Conservation (phyloP, 2,329 filamentous ascomycete genomes). For the Botryosphaeria dothidea region DNA sequence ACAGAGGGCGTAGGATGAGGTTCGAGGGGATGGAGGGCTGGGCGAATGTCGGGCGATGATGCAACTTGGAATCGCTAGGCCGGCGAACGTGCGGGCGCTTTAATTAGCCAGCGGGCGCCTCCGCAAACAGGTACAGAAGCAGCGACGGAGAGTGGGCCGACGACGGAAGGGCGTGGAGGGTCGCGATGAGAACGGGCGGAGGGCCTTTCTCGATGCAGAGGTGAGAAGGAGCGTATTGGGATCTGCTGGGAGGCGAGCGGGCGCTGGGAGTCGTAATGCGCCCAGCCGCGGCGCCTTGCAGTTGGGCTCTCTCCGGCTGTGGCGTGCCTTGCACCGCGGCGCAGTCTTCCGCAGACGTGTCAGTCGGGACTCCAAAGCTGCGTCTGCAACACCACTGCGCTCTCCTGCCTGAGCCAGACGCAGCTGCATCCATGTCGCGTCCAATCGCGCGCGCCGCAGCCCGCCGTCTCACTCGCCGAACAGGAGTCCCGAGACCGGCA, state of each 20-base stretch:
- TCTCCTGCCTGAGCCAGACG: not conserved
- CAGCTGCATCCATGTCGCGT: constrained; percentile 4
- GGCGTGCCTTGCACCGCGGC: constrained; percentile 16
- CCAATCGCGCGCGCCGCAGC: constrained; percentile 10
- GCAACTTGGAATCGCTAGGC: constrained; percentile 24
- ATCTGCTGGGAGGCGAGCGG: constrained; percentile 14
- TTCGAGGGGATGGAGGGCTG: constrained; percentile 23
- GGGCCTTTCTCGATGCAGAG: not conserved
- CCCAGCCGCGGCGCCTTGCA: constrained; percentile 8
- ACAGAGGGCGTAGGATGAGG: constrained; percentile 8
- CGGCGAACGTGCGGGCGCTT: constrained; percentile 16
- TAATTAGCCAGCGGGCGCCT: constrained; percentile 17
- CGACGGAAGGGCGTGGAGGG: not conserved
- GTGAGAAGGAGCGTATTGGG: not conserved
- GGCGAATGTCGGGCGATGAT: constrained; percentile 26
- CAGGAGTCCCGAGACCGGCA: constrained; percentile 7
- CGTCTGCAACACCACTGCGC: constrained; percentile 2
- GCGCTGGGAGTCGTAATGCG: constrained; percentile 13
- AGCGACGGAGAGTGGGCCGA: not conserved
- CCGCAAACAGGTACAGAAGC: constrained; percentile 6
- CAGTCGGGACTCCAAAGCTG: constrained; percentile 3
- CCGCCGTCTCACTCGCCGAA: not conserved
- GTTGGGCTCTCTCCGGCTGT: constrained; percentile 13
- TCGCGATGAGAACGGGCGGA: not conserved
- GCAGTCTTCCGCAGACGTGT: constrained; percentile 11